Percentiles rank a stretch among this genome's conserved stretches.
These are phyloP conservation scores for Apiospora kogelbergensis DNA, from an alignment of 2,329 filamentous ascomycete species.

Conservation along the genomic window DNA sequence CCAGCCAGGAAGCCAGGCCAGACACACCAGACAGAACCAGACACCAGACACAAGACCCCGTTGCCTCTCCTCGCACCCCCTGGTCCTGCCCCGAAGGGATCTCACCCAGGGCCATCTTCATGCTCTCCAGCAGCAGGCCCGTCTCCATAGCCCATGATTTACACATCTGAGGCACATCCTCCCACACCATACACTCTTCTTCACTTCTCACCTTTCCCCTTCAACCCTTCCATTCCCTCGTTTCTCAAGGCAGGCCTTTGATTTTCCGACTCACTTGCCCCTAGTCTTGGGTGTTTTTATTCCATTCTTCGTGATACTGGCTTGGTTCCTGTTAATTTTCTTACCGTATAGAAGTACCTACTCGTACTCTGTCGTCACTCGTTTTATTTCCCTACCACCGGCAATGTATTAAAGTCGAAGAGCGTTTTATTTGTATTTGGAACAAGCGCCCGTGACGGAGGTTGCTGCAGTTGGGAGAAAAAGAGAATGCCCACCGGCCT, in stretches of 20 bases:
- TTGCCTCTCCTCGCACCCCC: background rate
- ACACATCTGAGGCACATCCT: slow-evolving; percentile 4
- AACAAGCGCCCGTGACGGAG: background rate
- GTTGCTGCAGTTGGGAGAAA: background rate
- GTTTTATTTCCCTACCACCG: background rate
- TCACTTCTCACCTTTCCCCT: slow-evolving; percentile 7
- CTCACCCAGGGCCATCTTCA: background rate
- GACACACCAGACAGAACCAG: background rate
- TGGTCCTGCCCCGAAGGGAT: background rate
- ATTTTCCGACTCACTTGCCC: background rate
- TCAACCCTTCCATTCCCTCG: slow-evolving; percentile 9
- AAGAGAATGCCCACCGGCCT: background rate
- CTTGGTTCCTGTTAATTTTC: slow-evolving; percentile 6
- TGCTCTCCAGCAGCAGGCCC: background rate
- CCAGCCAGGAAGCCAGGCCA: too few relatives aligned
- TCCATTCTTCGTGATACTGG: background rate
- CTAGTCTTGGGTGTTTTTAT: slow-evolving; percentile 9
- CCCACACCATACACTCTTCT: slow-evolving; percentile 1
- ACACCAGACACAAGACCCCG: too few relatives aligned
- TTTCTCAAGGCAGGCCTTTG: slow-evolving; percentile 12
- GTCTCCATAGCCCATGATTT: slow-evolving; percentile 3
- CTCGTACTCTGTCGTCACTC: background rate
- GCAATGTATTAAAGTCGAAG: background rate
- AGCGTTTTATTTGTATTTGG: background rate
- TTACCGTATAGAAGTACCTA: background rate